A percentile compares a stretch with the other conserved stretches of the same genome.
Evolutionary conservation across 305 asterid genomes (phyloP).

Genomic region (Fraxinus velutina): DNA sequence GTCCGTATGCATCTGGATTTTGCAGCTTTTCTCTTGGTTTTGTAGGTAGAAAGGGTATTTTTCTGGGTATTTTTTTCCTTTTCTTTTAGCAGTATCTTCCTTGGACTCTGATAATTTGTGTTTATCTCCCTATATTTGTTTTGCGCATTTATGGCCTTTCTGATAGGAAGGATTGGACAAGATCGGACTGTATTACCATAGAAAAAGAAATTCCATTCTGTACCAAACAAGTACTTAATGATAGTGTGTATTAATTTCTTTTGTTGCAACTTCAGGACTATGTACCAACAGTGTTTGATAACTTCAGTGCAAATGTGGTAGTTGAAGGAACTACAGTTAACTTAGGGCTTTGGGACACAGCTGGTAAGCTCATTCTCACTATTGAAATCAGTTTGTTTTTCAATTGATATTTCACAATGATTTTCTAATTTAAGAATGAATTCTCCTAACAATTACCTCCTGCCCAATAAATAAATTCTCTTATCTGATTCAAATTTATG

Average conservation of each 20-base stretch:
- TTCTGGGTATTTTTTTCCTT: neutral
- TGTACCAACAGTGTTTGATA: conserved; percentile 82
- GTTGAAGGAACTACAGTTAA: conserved; percentile 92
- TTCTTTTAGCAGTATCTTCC: neutral
- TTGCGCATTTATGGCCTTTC: neutral
- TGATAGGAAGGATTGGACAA: neutral
- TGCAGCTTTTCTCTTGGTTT: conserved; percentile 32
- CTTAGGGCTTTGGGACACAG: conserved; percentile 98
- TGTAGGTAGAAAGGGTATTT: conserved; percentile 30
- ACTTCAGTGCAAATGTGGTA: conserved; percentile 96
- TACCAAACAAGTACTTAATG: neutral
- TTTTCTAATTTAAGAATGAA: neutral
- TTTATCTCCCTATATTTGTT: neutral
- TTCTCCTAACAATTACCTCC: neutral
- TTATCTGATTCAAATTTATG: neutral
- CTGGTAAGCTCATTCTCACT: conserved; percentile 47
- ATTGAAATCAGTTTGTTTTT: conserved; percentile 10
- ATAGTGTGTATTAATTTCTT: neutral
- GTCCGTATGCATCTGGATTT: conserved; percentile 17
- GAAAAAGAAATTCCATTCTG: neutral
- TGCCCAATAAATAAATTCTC: neutral
- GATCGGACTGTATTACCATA: neutral
- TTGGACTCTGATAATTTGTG: conserved; percentile 12
- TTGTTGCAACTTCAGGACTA: conserved; percentile 50
- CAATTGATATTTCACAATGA: neutral